Base-by-base conservation (phyloP, 257 asterid genomes). In the Cruciata laevipes region DNA sequence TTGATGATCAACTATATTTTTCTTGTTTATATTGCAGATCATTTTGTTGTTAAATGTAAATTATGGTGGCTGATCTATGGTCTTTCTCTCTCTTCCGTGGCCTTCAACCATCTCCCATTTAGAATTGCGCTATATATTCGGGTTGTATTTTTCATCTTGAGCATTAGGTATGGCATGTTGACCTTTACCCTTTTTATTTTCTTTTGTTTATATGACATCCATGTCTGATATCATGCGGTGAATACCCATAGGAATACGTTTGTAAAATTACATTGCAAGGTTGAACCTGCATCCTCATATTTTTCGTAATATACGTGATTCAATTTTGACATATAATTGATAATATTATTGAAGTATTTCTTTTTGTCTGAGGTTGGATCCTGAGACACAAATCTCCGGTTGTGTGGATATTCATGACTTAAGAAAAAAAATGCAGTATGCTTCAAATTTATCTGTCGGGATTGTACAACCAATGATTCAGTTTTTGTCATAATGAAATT, bases 111-210 rank as follows among this genome's bases (percentile, higher is more conserved):
- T 74, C 98, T 91, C 68, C 97, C 99, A 32, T 76, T 94, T 76
- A 85, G 99, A 63, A 76, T 85, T 78, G 92, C 96, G 31, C 96
- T 96, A 57, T 94, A 94, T 74, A 68, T 90, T 47, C 83, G 99
- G 63, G 99, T 90, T 76, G 80, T 77, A 55, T 74, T 88, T 81
- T 81, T 94, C 73, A 83, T 83, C 69, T 84, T 86, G 65, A 79
- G 80, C 83, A 80, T 90, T 81, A 83, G 97, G 99, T 93, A 80
- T 20, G 61, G 18, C 32, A 38, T 59, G 52, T 37, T 71, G 27
- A 16, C 7, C 21, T 69, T 32, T 37, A 7, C 7, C 6, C 35
- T 69, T 32, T 32, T 32, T 21, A 17, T 20, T 37, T 14, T 18
- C 17, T 4, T 11, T 27, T 20, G 21, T 24, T 49, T 49, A 7